phyloP scores from a whole-genome alignment of 2,329 filamentous ascomycete genomes.

The Pyrenochaeta sp. region DNA sequence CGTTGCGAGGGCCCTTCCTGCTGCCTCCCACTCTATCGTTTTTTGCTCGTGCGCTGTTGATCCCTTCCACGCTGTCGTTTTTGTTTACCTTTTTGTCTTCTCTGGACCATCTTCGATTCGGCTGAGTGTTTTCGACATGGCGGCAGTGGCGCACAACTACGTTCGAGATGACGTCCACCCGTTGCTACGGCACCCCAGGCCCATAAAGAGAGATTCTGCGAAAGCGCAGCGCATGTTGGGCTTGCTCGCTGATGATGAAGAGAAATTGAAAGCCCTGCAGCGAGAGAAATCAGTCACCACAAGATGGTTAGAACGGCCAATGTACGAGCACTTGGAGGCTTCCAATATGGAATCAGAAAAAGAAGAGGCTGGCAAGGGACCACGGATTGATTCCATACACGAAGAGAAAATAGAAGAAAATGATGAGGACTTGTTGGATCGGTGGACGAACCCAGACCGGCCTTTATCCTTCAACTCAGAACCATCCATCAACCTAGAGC shows the following conservation, averaged over 20 bases:
- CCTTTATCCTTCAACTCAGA: constrained; percentile 28
- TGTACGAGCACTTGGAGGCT: constrained; percentile 30
- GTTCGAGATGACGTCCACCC: constrained; percentile 31
- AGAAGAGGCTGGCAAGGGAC: neutral
- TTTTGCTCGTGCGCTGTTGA: constrained; percentile 18
- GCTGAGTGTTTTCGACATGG: constrained; percentile 16
- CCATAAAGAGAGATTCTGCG: constrained; percentile 35
- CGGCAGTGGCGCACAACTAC: constrained; percentile 30
- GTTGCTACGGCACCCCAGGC: constrained; percentile 32
- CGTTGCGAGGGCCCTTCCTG: constrained; percentile 24
- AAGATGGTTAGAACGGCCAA: constrained; percentile 37
- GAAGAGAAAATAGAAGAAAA: constrained; percentile 6
- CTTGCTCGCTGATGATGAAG: constrained; percentile 33
- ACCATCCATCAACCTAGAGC: constrained; percentile 18
- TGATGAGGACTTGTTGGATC: constrained; percentile 19
- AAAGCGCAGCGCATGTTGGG: constrained; percentile 38
- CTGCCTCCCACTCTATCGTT: constrained; percentile 24
- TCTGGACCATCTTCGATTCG: constrained; percentile 9
- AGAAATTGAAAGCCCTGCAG: constrained; percentile 21
- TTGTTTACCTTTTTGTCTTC: constrained; percentile 12
- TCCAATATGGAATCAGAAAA: constrained; percentile 25
- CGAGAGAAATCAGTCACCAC: constrained; percentile 36
- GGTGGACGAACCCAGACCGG: constrained; percentile 27
- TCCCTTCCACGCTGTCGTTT: constrained; percentile 11
- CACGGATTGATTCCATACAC: neutral